Percentiles rank a stretch among this genome's conserved stretches.
Evolutionary conservation across 2,329 filamentous ascomycete genomes (phyloP).

Genomic region (Ambrosiella cleistominuta): DNA sequence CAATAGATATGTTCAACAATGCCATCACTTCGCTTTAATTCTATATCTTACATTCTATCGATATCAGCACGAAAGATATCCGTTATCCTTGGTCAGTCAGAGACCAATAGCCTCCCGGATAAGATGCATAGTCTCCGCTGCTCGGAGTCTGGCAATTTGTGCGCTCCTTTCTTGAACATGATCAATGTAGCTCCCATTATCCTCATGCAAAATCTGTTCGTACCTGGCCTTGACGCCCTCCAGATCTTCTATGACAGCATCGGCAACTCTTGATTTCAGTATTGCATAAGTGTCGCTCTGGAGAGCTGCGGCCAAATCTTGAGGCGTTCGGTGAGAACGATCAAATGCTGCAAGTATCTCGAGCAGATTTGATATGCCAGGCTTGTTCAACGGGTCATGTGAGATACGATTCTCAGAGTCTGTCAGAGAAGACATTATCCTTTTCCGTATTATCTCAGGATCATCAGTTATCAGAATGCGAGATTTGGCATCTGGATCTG

Average conservation of each 20-base stretch:
- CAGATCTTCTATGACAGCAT: slow-evolving; percentile 36
- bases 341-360: slow-evolving; percentile 61
- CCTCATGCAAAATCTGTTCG: slow-evolving; percentile 28
- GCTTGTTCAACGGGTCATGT: slow-evolving; percentile 52
- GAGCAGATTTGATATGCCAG: slow-evolving; percentile 76
- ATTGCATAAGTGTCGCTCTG: slow-evolving; percentile 22
- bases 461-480: slow-evolving; percentile 69
- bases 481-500: slow-evolving; percentile 50
- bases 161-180: slow-evolving; percentile 41
- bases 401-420: slow-evolving; percentile 50
- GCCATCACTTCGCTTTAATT: too few species aligned
- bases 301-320: slow-evolving; percentile 24
- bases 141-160: slow-evolving; percentile 41
- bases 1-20: too few species aligned
- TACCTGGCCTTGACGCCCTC: slow-evolving; percentile 39
- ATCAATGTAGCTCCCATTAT: slow-evolving; percentile 35
- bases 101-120: slow-evolving; percentile 36
- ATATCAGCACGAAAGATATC: background rate
- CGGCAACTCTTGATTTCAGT: slow-evolving; percentile 37
- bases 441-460: slow-evolving; percentile 43
- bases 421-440: slow-evolving; percentile 58
- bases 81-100: slow-evolving; percentile 13
- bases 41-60: too few species aligned
- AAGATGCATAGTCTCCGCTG: slow-evolving; percentile 37
- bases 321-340: slow-evolving; percentile 21